Evolutionary conservation across 768 basidiomycete species (phyloP).

Genomic region (Boletus rex-veris): DNA sequence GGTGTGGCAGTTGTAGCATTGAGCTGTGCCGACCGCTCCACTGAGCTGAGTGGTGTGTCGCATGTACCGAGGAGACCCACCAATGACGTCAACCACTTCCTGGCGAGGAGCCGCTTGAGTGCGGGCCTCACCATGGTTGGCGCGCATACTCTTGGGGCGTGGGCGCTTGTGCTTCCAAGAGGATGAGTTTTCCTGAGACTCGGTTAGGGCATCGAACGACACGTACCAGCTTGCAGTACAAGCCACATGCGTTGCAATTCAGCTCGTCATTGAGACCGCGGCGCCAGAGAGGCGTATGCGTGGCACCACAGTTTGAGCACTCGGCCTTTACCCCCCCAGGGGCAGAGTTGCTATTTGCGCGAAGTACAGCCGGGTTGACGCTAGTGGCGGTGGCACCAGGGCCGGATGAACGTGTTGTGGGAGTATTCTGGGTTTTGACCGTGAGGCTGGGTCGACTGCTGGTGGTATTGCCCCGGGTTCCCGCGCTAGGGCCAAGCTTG

Average conservation of each 20-base stretch:
- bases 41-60: conserved; percentile 29
- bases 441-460: conserved; percentile 56
- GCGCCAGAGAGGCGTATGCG: conserved; percentile 85
- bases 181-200: not conserved
- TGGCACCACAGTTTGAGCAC: conserved; percentile 86
- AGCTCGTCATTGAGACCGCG: conserved; percentile 84
- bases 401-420: conserved; percentile 50
- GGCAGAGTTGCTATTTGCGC: conserved; percentile 35
- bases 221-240: conserved; percentile 82
- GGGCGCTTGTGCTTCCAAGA: conserved; percentile 73
- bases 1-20: conserved; percentile 89
- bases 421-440: conserved; percentile 49
- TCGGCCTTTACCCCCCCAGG: conserved; percentile 71
- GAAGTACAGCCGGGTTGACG: conserved; percentile 43
- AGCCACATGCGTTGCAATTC: conserved; percentile 85
- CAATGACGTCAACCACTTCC: conserved; percentile 71
- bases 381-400: conserved; percentile 65
- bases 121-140: conserved; percentile 68
- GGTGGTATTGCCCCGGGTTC: conserved; percentile 44
- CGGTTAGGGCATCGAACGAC: not conserved
- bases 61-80: conserved; percentile 43
- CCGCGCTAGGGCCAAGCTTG: conserved; percentile 53
- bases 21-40: conserved; percentile 46
- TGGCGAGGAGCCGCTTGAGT: conserved; percentile 60
- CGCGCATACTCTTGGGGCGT: conserved; percentile 84